phyloP scores from a whole-genome alignment of 192 early-diverging fungal genomes.

The Backusella liffmaniae region DNA sequence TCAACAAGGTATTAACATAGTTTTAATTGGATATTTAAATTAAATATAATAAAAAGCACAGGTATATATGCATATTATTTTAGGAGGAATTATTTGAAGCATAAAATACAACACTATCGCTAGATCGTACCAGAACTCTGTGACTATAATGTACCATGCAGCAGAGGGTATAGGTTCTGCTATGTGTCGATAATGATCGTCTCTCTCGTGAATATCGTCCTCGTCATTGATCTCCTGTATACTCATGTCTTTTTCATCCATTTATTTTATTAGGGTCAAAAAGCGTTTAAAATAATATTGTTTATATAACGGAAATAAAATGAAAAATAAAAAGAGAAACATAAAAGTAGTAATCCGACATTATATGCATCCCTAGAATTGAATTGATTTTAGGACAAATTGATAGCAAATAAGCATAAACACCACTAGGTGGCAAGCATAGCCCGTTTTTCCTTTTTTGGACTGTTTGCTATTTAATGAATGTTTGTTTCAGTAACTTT shows the following conservation, averaged over 20 bases:
- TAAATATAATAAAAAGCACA: background rate
- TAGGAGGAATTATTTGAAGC: background rate
- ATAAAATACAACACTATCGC: background rate
- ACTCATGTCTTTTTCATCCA: background rate
- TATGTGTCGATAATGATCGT: conserved; percentile 34
- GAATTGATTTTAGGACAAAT: background rate
- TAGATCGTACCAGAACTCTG: conserved; percentile 55
- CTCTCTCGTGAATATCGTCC: background rate
- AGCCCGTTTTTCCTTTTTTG: conserved; percentile 3
- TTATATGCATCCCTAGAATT: background rate
- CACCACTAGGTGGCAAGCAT: conserved; percentile 12
- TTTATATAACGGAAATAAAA: background rate
- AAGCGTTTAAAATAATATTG: background rate
- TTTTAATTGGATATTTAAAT: background rate
- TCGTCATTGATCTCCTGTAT: background rate
- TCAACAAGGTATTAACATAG: background rate
- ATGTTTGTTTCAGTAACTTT: background rate
- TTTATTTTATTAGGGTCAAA: background rate
- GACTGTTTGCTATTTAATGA: background rate
- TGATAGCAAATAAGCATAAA: background rate
- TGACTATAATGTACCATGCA: conserved; percentile 54
- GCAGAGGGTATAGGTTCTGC: conserved; percentile 47
- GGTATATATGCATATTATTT: background rate
- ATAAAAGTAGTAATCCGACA: background rate
- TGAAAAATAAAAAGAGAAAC: background rate